Percentiles rank a stretch among this genome's conserved stretches.
phyloP scores from a whole-genome alignment of 2,329 filamentous ascomycete species.

The Pyricularia sp. region DNA sequence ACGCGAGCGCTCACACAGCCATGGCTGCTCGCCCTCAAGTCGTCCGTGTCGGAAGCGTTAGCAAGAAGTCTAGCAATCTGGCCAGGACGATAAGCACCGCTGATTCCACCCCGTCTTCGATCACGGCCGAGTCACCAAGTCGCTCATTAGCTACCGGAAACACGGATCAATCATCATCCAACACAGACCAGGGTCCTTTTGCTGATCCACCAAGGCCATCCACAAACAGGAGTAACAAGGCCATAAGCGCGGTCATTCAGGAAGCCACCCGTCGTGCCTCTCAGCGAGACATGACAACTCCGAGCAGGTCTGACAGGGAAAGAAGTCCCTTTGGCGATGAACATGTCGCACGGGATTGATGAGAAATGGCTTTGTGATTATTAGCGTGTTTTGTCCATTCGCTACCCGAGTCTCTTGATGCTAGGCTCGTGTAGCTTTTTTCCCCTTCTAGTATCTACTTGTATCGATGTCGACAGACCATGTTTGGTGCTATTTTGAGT shows the following conservation, averaged over 20 bases:
- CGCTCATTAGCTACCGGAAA: constrained; percentile 32
- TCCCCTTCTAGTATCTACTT: not conserved
- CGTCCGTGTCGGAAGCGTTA: constrained; percentile 44
- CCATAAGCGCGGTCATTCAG: constrained; percentile 46
- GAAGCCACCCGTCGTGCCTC: constrained; percentile 35
- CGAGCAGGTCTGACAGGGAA: constrained; percentile 19
- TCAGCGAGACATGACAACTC: constrained; percentile 21
- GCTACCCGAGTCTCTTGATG: not conserved
- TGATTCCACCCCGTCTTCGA: not conserved
- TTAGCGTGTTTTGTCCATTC: not conserved
- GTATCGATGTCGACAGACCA: not conserved
- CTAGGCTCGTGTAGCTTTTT: not conserved
- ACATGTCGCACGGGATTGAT: constrained; percentile 42
- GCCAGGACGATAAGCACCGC: constrained; percentile 7
- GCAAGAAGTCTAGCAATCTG: constrained; percentile 32
- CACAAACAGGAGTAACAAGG: constrained; percentile 29
- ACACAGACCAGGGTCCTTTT: constrained; percentile 48
- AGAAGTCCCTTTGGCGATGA: constrained; percentile 49
- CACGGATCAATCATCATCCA: constrained; percentile 39
- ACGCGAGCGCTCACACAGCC: constrained; percentile 47
- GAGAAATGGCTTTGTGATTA: constrained; percentile 1
- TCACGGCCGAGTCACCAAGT: not conserved
- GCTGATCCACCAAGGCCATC: constrained; percentile 38
- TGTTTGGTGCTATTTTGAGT: not conserved
- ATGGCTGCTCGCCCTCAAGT: constrained; percentile 49